Conservation (phyloP, 805 yeast species). For the Sugiyamaella valdiviana region DNA sequence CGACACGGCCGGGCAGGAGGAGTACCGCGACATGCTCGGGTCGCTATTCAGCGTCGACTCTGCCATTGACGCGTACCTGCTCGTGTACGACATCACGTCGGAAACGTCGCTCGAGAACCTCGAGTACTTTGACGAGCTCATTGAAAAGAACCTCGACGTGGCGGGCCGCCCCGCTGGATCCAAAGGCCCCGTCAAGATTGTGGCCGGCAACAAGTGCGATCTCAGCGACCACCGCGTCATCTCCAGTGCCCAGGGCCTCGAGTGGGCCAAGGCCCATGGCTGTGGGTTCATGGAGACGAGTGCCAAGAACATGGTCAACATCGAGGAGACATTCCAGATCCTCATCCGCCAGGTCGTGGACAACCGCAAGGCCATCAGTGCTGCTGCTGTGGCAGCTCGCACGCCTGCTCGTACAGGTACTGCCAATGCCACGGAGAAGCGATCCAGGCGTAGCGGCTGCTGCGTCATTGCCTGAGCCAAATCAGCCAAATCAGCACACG, state of each 20-base stretch:
- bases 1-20: conserved; percentile 79
- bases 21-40: conserved; percentile 58
- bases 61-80: conserved; percentile 29
- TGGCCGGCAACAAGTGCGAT: conserved; percentile 67
- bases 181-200: conserved; percentile 55
- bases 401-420: background rate
- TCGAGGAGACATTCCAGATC: conserved; percentile 67
- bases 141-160: conserved; percentile 63
- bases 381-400: background rate
- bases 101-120: conserved; percentile 27
- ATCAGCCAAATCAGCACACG: too few species aligned
- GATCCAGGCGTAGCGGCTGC: background rate
- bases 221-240: conserved; percentile 53
- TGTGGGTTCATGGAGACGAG: conserved; percentile 82
- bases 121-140: conserved; percentile 30
- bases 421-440: background rate
- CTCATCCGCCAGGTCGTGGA: conserved; percentile 49
- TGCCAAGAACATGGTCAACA: conserved; percentile 80
- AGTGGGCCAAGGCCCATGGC: conserved; percentile 53
- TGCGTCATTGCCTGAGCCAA: background rate
- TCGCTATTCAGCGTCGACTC: conserved; percentile 25
- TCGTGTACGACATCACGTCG: conserved; percentile 32
- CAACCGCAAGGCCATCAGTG: conserved; percentile 6
- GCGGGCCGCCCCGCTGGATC: conserved; percentile 38
- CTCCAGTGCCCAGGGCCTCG: conserved; percentile 44